A percentile compares a stretch with the other conserved stretches of the same genome.
Evolutionary conservation across 495 filamentous ascomycete species (phyloP).

Genomic region (Trypethelium eluteriae): DNA sequence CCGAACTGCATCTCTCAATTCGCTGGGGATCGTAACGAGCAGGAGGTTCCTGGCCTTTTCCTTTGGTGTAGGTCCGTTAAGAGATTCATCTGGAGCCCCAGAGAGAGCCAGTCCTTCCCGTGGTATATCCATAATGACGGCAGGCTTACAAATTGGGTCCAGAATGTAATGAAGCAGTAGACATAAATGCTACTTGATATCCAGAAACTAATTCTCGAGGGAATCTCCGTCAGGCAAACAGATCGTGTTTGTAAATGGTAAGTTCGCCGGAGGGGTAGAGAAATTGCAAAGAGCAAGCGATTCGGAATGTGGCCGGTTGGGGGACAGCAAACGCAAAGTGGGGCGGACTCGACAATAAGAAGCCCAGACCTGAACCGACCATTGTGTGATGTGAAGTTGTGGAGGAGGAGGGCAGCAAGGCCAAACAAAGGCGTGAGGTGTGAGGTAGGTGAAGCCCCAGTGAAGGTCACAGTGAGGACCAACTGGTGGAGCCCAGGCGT

Average conservation of each 20-base stretch:
- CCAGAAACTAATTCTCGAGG: not conserved
- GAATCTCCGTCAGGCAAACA: not conserved
- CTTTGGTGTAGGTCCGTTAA: not conserved
- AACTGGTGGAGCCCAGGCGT: not conserved
- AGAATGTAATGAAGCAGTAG: not conserved
- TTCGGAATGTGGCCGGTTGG: conserved; percentile 4
- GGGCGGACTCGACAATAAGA: conserved; percentile 9
- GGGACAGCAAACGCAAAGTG: not conserved
- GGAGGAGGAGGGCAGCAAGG: not conserved
- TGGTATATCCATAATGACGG: not conserved
- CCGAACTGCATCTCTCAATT: not conserved
- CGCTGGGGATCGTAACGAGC: not conserved
- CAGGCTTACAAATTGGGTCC: not conserved
- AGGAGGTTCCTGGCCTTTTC: not conserved
- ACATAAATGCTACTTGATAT: not conserved
- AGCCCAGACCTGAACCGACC: not conserved
- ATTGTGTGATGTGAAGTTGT: not conserved
- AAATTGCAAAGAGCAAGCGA: not conserved
- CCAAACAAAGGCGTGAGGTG: not conserved
- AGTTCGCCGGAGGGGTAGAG: not conserved
- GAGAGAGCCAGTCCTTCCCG: not conserved
- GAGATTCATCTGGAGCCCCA: not conserved
- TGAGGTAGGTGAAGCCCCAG: not conserved
- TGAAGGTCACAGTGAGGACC: not conserved
- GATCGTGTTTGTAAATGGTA: not conserved